A percentile compares a stretch with the other conserved stretches of the same genome.
Conservation (phyloP, 2,329 filamentous ascomycete genomes). For the Fusarium incarnatum region DNA sequence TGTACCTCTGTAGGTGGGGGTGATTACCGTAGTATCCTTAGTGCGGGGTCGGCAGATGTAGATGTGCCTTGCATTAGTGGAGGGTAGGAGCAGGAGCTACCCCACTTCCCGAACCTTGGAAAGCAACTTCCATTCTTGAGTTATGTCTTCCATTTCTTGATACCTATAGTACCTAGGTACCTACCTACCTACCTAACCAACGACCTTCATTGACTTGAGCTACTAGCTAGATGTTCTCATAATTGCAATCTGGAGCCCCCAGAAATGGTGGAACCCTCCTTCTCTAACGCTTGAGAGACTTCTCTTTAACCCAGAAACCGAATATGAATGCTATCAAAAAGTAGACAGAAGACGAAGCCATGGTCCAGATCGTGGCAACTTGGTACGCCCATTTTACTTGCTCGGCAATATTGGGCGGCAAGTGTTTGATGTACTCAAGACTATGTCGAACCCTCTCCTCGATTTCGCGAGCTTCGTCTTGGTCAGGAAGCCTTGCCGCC, state of each 20-base stretch:
- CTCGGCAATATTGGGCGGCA: slow-evolving; percentile 69
- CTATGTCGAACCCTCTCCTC: slow-evolving; percentile 76
- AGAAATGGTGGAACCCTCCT: background rate
- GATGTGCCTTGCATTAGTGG: slow-evolving; percentile 4
- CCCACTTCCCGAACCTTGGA: background rate
- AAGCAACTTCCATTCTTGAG: background rate
- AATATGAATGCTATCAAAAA: slow-evolving; percentile 54
- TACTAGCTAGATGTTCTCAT: too few relatives aligned
- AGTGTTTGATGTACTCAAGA: slow-evolving; percentile 73
- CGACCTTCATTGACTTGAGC: background rate
- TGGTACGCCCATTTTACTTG: slow-evolving; percentile 77
- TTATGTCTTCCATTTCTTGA: background rate
- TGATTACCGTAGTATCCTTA: background rate
- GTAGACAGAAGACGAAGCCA: slow-evolving; percentile 55
- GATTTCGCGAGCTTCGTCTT: slow-evolving; percentile 71
- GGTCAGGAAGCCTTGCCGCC: slow-evolving; percentile 62
- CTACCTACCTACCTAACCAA: too few relatives aligned
- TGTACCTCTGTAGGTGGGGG: background rate
- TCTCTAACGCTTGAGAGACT: slow-evolving; percentile 58
- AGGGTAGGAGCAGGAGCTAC: background rate
- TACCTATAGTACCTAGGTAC: background rate
- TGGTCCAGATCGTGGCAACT: slow-evolving; percentile 55
- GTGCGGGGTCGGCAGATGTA: background rate
- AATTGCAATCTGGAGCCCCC: background rate
- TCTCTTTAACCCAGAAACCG: slow-evolving; percentile 68